These are phyloP conservation scores for Fusarium succisae DNA, from an alignment of 2,329 filamentous ascomycete genomes.

Conservation along the genomic window DNA sequence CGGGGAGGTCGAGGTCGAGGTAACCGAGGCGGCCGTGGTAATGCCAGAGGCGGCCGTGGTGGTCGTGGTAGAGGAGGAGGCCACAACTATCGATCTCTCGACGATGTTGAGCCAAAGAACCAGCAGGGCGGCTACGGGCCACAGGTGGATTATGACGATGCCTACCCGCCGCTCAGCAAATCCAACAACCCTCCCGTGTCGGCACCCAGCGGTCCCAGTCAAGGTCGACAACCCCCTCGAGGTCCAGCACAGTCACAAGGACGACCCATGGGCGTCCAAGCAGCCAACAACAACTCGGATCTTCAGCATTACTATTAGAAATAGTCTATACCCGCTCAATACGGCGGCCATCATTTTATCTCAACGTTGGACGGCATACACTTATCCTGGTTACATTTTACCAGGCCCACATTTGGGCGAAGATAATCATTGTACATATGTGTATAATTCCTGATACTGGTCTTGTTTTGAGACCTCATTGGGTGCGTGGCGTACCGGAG, in stretches of 20 bases:
- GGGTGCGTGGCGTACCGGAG: conserved; percentile 34
- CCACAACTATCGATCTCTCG: conserved; percentile 71
- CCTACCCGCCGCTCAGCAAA: conserved; percentile 42
- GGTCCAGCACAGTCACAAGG: conserved; percentile 35
- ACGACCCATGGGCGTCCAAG: conserved; percentile 38
- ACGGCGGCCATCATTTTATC: not conserved
- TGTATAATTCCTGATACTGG: not conserved
- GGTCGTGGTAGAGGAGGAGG: conserved; percentile 60
- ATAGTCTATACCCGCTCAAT: conserved; percentile 9
- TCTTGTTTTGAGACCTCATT: conserved; percentile 6
- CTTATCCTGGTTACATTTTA: not conserved
- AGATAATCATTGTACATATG: not conserved
- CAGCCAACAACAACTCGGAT: conserved; percentile 36
- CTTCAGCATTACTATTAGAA: conserved; percentile 44
- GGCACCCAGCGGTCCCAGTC: conserved; percentile 37
- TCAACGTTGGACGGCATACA: conserved; percentile 13
- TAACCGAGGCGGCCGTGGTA: conserved; percentile 50
- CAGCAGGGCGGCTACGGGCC: conserved; percentile 54
- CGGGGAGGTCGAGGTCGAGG: conserved; percentile 53
- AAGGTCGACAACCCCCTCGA: conserved; percentile 34
- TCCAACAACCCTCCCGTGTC: conserved; percentile 28
- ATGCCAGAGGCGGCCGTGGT: conserved; percentile 52
- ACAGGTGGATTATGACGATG: conserved; percentile 60
- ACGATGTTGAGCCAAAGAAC: conserved; percentile 67
- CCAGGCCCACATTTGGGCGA: not conserved